Evolutionary conservation across 1,139 yeast species (phyloP).

Genomic region (Candida gigantensis): DNA sequence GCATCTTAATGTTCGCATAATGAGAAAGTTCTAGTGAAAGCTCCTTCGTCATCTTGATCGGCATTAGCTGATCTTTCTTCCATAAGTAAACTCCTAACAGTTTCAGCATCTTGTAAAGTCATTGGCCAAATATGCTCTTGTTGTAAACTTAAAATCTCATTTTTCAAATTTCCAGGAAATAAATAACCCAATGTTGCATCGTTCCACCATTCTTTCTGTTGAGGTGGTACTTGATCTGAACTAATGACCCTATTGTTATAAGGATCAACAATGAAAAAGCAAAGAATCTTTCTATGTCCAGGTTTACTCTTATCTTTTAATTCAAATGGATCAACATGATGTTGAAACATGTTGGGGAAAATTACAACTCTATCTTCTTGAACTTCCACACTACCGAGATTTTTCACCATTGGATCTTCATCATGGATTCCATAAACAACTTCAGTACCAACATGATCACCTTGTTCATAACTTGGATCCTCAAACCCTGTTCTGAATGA

Average conservation of each 20-base stretch:
- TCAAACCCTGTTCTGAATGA: constrained; percentile 33
- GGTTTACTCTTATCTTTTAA: constrained; percentile 34
- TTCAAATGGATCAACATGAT: constrained; percentile 40
- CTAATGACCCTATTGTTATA: constrained; percentile 28
- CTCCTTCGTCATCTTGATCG: constrained; percentile 14
- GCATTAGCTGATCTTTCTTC: constrained; percentile 26
- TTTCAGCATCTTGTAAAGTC: constrained; percentile 26
- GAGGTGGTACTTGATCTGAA: constrained; percentile 42
- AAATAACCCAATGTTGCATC: constrained; percentile 18
- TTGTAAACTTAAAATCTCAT: constrained; percentile 12
- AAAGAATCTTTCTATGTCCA: constrained; percentile 43
- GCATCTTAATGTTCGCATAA: constrained; percentile 33
- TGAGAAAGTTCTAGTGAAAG: constrained; percentile 23
- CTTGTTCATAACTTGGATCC: constrained; percentile 41
- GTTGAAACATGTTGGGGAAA: constrained; percentile 45
- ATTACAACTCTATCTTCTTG: constrained; percentile 31
- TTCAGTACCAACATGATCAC: constrained; percentile 27
- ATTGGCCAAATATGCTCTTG: constrained; percentile 20
- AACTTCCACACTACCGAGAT: constrained; percentile 28
- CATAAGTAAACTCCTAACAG: constrained; percentile 31
- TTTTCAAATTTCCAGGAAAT: constrained; percentile 14
- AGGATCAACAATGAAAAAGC: constrained; percentile 45
- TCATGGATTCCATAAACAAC: constrained; percentile 31
- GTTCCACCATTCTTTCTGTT: constrained; percentile 42
- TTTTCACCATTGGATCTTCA: constrained; percentile 23